Evolutionary conservation across 805 yeast genomes (phyloP).

Genomic region (Wickerhamomyces hampshirensis): DNA sequence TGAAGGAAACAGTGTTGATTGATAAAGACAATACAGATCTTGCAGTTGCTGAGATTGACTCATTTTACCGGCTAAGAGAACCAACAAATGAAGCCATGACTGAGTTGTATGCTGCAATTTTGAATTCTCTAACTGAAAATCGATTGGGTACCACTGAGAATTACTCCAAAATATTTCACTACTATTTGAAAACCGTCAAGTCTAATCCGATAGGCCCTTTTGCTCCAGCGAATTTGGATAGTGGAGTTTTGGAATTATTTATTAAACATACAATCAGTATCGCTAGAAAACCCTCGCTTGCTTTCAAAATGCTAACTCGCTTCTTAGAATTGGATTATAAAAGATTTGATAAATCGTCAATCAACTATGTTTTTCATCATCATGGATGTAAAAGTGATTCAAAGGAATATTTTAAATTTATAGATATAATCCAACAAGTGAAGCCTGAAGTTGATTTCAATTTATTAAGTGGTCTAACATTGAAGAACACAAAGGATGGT

Average conservation of each 20-base stretch:
- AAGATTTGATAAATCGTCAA: constrained; percentile 5
- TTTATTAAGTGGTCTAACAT: constrained; percentile 9
- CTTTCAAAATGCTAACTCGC: constrained; percentile 12
- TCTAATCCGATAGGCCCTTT: constrained; percentile 10
- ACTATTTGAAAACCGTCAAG: constrained; percentile 1
- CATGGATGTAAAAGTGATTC: constrained; percentile 9
- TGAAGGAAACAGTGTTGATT: neutral
- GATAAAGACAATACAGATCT: neutral
- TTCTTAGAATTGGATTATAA: constrained; percentile 7
- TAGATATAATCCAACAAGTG: constrained; percentile 9
- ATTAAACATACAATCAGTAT: constrained; percentile 7
- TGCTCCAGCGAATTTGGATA: constrained; percentile 11
- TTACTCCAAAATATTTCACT: constrained; percentile 1
- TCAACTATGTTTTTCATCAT: constrained; percentile 10
- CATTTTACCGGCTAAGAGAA: constrained; percentile 4
- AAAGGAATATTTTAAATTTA: constrained; percentile 5
- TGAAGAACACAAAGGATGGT: constrained; percentile 8
- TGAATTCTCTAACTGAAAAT: constrained; percentile 11
- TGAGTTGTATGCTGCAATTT: constrained; percentile 13
- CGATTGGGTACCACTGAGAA: neutral
- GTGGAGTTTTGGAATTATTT: constrained; percentile 14
- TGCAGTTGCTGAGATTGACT: constrained; percentile 9
- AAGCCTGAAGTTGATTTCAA: constrained; percentile 12
- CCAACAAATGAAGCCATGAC: constrained; percentile 15
- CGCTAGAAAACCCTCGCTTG: constrained; percentile 10